Evolutionary conservation across 2,329 filamentous ascomycete genomes (phyloP).

Genomic region (Fusarium succisae): DNA sequence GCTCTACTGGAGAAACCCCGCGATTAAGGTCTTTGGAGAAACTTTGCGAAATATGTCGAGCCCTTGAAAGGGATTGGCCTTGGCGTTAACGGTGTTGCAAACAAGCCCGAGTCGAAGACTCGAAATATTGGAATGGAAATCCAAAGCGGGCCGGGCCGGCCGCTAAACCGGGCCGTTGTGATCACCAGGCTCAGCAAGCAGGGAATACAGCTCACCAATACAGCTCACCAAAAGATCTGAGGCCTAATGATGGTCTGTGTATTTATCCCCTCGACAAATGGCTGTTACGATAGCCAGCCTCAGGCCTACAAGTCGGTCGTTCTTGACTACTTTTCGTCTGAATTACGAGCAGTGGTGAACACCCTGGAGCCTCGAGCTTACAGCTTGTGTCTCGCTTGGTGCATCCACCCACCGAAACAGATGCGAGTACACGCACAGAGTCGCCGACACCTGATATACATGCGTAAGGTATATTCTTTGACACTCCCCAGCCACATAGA

Average conservation of each 20-base stretch:
- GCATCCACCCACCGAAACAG: slow-evolving; percentile 32
- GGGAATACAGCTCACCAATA: slow-evolving; percentile 5
- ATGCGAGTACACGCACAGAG: slow-evolving; percentile 16
- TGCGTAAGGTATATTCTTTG: slow-evolving; percentile 29
- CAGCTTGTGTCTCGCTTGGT: slow-evolving; percentile 26
- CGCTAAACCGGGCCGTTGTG: slow-evolving; percentile 39
- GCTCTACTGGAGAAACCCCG: not conserved
- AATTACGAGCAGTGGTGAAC: slow-evolving; percentile 27
- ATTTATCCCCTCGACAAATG: slow-evolving; percentile 18
- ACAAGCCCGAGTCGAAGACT: not conserved
- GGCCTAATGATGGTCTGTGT: slow-evolving; percentile 24
- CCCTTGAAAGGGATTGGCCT: not conserved
- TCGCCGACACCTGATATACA: slow-evolving; percentile 28
- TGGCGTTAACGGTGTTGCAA: not conserved
- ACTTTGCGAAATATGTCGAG: not conserved
- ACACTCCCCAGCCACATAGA: slow-evolving; percentile 32
- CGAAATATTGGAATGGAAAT: slow-evolving; percentile 17
- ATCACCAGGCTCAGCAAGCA: slow-evolving; percentile 29
- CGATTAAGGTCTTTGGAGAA: not conserved
- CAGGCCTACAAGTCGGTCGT: slow-evolving; percentile 30
- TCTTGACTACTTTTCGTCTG: slow-evolving; percentile 21
- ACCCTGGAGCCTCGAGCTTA: slow-evolving; percentile 25
- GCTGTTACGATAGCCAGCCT: slow-evolving; percentile 15
- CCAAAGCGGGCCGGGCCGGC: slow-evolving; percentile 41
- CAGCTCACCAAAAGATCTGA: slow-evolving; percentile 4